Percentiles rank a stretch among this genome's conserved stretches.
Conservation (phyloP, 2,329 filamentous ascomycete species). For the Hypoxylon rubiginosum region DNA sequence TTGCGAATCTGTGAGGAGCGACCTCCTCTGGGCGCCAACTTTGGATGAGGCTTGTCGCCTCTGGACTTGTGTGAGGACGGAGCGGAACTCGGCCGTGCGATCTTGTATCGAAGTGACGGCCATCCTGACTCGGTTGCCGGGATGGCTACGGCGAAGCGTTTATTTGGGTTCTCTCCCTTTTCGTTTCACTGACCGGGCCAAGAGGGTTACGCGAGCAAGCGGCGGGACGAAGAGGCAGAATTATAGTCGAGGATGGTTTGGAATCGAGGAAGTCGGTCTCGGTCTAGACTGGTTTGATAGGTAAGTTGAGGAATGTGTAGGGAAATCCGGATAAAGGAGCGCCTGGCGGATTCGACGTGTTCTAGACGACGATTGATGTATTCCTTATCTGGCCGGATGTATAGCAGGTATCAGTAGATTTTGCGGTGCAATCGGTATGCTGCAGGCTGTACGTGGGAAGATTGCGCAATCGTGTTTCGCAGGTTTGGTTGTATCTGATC, state of each 20-base stretch:
- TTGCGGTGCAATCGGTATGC: neutral
- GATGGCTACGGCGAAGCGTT: slow-evolving; percentile 20
- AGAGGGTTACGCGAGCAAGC: neutral
- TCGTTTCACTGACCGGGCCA: neutral
- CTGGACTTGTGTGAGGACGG: slow-evolving; percentile 88
- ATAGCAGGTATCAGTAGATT: slow-evolving; percentile 1
- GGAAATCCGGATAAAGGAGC: slow-evolving; percentile 37
- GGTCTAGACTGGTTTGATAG: slow-evolving; percentile 7
- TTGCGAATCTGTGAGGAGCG: slow-evolving; percentile 80
- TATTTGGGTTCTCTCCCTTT: neutral
- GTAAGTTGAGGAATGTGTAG: slow-evolving; percentile 14
- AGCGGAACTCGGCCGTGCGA: slow-evolving; percentile 93
- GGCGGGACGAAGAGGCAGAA: neutral
- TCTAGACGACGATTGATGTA: slow-evolving; percentile 25
- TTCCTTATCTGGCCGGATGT: slow-evolving; percentile 14
- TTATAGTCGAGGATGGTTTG: neutral
- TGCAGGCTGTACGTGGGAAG: neutral
- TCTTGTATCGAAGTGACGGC: slow-evolving; percentile 88
- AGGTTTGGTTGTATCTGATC: slow-evolving; percentile 10
- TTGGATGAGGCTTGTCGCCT: slow-evolving; percentile 82
- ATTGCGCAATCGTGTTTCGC: slow-evolving; percentile 3
- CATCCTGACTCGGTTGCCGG: slow-evolving; percentile 60
- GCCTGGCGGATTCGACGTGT: slow-evolving; percentile 8
- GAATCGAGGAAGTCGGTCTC: slow-evolving; percentile 10
- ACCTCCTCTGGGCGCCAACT: slow-evolving; percentile 82